A percentile compares a stretch with the other conserved stretches of the same genome.
phyloP scores from a whole-genome alignment of 2,329 filamentous ascomycete species.

The Fusarium brevicatenulatum region DNA sequence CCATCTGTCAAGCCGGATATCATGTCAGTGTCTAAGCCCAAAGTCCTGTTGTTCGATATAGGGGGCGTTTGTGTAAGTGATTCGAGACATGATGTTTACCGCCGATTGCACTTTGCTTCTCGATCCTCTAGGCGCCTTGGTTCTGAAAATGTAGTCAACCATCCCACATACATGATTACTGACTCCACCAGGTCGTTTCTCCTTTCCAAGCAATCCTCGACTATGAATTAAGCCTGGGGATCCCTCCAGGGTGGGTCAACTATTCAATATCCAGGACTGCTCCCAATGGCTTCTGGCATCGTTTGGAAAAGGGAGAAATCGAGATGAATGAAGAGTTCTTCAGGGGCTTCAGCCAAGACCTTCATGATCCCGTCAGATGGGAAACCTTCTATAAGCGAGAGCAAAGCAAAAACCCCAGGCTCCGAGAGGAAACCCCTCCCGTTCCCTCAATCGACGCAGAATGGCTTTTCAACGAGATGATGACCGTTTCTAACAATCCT shows the following conservation, averaged over 20 bases:
- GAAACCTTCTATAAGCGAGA: slow-evolving; percentile 66
- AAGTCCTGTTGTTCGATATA: slow-evolving; percentile 91
- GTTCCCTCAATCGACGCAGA: slow-evolving; percentile 80
- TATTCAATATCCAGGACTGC: slow-evolving; percentile 83
- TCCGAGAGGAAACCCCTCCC: slow-evolving; percentile 61
- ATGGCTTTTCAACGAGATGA: slow-evolving; percentile 91
- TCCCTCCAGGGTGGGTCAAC: slow-evolving; percentile 92
- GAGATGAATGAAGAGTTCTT: slow-evolving; percentile 81
- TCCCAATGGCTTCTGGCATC: slow-evolving; percentile 87
- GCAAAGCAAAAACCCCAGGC: slow-evolving; percentile 53
- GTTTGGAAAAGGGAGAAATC: slow-evolving; percentile 85
- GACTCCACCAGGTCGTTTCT: slow-evolving; percentile 74
- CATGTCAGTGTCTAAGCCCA: slow-evolving; percentile 61
- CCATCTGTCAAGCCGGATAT: background rate
- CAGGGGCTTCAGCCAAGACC: slow-evolving; percentile 76
- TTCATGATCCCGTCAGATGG: slow-evolving; percentile 76
- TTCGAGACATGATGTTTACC: background rate
- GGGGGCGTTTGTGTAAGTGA: slow-evolving; percentile 92
- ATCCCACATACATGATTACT: background rate
- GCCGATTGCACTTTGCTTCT: background rate
- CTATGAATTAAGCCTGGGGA: slow-evolving; percentile 80
- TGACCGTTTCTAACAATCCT: slow-evolving; percentile 73
- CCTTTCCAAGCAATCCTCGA: slow-evolving; percentile 94
- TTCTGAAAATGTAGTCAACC: no score
- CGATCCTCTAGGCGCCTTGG: background rate